Base-by-base conservation (phyloP, 306 rosid genomes). In the Fragaria nilgerrensis region DNA sequence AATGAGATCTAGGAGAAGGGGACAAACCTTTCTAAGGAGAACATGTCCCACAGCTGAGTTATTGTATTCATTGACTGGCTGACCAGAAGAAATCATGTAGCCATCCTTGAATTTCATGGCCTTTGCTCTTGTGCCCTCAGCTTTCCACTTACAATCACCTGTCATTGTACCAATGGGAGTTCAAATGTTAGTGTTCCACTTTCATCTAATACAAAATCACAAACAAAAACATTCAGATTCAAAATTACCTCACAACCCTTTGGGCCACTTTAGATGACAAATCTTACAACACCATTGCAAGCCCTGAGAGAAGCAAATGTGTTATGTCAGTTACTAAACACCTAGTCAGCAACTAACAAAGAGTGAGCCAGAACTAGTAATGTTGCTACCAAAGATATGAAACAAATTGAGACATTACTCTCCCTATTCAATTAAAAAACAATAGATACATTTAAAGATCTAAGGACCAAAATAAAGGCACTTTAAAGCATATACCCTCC, bases 41-140 rank as follows among this genome's bases (percentile, higher is more conserved):
- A 92, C 97, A 36, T 90, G 98, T 90, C 97, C 89, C 29, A 95
- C 96, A 55, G 96, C 96, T 14, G 98, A 83, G 81, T 95, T 95
- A 9, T 92, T 92, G 68, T 92, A 92, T 32, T 94, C 98, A 47
- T 91, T 92, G 45, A 90, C 97, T 20, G 97, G 96, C 82, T 95
- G 96, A 72, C 98, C 97, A 5, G 97, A 92, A 56, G 96, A 92
- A 68, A 95, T 95, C 97, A 95, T 95, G 78, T 92, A 92, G 0
- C 96, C 96, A 22, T 95, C 97, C 79, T 92, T 95, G 85, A 95
- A 95, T 83, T 95, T 95, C 97, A 95, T 92, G 32, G 98, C 89
- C 59, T 95, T 90, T 22, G 98, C 96, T 63, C 97, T 82, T 89
- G 96, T 53, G 98, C 98, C 75, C 97, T 88, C 76, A 92, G 88